A percentile compares a stretch with the other conserved stretches of the same genome.
These are phyloP conservation scores for Dictyostelium brefeldianum DNA, from an alignment of 78 protist genomes.

Conservation along the genomic window DNA sequence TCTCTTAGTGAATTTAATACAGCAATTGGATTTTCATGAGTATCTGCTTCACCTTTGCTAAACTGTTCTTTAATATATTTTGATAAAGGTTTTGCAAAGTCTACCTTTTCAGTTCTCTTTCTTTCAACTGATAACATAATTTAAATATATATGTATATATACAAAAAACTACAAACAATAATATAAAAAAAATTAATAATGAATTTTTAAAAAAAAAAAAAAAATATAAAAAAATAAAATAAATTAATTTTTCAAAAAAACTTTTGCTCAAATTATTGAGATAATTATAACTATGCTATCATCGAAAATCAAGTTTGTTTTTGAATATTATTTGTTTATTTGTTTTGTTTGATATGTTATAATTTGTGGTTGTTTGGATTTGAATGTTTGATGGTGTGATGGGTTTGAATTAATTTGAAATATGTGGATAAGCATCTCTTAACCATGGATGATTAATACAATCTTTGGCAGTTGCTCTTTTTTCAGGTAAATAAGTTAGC, in stretches of 20 bases:
- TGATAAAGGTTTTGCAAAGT: constrained; percentile 57
- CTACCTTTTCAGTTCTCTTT: constrained; percentile 82
- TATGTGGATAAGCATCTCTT: constrained; percentile 32
- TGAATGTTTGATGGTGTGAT: background rate
- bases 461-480: constrained; percentile 92
- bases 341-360: background rate
- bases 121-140: constrained; percentile 73
- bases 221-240: background rate
- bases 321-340: background rate
- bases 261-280: background rate
- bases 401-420: constrained; percentile 4
- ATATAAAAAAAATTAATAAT: background rate
- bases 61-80: constrained; percentile 76
- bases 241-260: background rate
- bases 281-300: background rate
- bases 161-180: background rate
- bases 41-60: constrained; percentile 54
- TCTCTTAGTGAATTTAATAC: constrained; percentile 37
- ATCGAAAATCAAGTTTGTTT: background rate
- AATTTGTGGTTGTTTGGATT: too few species aligned
- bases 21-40: constrained; percentile 39
- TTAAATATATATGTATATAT: background rate
- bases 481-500: constrained; percentile 88
- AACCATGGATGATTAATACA: constrained; percentile 82
- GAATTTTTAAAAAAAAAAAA: constrained; percentile 7